Percentiles rank a stretch among this genome's conserved stretches.
These are phyloP conservation scores for Pythium periplocum DNA, from an alignment of 352 stramenopile species.

Conservation along the genomic window DNA sequence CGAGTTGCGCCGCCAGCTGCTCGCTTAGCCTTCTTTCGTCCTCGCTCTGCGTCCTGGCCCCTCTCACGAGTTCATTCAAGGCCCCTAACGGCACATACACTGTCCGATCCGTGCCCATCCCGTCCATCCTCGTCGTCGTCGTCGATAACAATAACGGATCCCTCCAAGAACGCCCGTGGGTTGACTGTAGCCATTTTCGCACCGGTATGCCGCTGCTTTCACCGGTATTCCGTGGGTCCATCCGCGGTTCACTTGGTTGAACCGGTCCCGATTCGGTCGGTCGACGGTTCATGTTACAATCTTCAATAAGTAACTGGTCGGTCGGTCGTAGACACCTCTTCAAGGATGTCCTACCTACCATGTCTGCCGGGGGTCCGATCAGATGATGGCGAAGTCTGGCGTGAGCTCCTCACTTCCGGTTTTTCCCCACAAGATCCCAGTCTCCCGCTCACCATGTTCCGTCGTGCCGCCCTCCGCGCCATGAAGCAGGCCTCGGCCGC, in stretches of 20 bases:
- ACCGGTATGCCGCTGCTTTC: not conserved
- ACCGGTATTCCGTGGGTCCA: slow-evolving; percentile 15
- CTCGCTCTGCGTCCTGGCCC: slow-evolving; percentile 26
- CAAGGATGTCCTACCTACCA: slow-evolving; percentile 7
- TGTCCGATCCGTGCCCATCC: slow-evolving; percentile 1
- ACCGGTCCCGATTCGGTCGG: slow-evolving; percentile 11
- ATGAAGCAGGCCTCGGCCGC: slow-evolving; percentile 41
- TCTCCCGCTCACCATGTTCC: slow-evolving; percentile 34
- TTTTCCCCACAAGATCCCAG: slow-evolving; percentile 15
- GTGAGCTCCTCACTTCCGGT: slow-evolving; percentile 10
- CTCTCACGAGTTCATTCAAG: slow-evolving; percentile 31
- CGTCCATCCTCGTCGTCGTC: no score
- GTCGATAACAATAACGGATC: no score
- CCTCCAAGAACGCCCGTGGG: no score
- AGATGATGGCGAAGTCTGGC: not conserved
- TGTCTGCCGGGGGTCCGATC: not conserved
- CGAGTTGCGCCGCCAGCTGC: slow-evolving; percentile 29
- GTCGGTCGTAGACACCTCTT: slow-evolving; percentile 10
- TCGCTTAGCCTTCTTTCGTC: slow-evolving; percentile 32
- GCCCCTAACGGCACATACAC: slow-evolving; percentile 39
- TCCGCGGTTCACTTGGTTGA: slow-evolving; percentile 9
- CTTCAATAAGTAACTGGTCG: not conserved
- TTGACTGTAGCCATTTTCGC: no score
- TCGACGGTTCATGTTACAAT: not conserved
- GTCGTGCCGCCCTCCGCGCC: slow-evolving; percentile 36